phyloP scores from a whole-genome alignment of 352 stramenopile species.

The Blastocystis sp. region DNA sequence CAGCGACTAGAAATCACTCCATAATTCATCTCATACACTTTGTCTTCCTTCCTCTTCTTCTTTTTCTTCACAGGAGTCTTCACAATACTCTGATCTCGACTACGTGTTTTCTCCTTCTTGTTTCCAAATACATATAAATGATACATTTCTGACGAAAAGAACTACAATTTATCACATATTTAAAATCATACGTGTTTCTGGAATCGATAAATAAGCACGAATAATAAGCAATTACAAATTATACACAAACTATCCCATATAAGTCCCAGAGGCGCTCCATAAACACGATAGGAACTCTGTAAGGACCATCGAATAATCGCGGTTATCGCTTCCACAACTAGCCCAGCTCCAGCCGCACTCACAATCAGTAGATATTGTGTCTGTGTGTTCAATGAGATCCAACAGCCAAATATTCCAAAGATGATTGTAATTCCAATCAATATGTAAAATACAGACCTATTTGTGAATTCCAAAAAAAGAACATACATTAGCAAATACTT shows the following conservation, averaged over 20 bases:
- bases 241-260: neutral
- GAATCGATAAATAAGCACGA: neutral
- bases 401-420: neutral
- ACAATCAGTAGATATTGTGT: neutral
- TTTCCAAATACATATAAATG: conserved; percentile 37
- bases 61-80: neutral
- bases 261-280: neutral
- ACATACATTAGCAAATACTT: neutral
- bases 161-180: neutral
- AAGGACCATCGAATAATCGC: neutral
- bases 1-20: neutral
- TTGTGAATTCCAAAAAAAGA: neutral
- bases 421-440: neutral
- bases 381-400: neutral
- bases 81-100: too few relatives aligned
- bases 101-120: neutral
- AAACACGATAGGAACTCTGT: neutral
- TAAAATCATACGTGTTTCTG: neutral
- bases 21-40: neutral
- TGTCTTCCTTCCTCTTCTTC: conserved; percentile 35
- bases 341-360: neutral
- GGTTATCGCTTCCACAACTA: neutral
- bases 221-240: neutral
- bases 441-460: neutral
- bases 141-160: conserved; percentile 39